Evolutionary conservation across 2,329 filamentous ascomycete species (phyloP).

Genomic region (Hymenoscyphus repandus): DNA sequence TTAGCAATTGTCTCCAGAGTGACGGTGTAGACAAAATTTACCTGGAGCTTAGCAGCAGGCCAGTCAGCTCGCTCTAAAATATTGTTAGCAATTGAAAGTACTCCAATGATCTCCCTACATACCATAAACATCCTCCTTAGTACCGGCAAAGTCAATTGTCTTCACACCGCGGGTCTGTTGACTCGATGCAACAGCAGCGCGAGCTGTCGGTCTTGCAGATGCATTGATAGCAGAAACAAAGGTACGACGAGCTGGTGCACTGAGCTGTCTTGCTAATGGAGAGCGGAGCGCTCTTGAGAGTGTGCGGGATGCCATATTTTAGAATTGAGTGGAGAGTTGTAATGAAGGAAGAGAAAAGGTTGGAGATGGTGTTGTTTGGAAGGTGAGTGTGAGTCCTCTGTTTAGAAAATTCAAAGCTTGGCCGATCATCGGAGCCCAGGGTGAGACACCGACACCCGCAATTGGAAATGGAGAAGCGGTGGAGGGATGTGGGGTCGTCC

Average conservation of each 20-base stretch:
- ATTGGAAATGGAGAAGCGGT: not conserved
- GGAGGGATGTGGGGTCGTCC: not conserved
- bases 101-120: slow-evolving; percentile 30
- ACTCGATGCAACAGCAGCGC: slow-evolving; percentile 38
- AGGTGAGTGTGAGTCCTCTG: not conserved
- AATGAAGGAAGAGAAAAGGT: slow-evolving; percentile 2
- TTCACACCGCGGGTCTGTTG: slow-evolving; percentile 78
- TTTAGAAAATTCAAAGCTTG: slow-evolving; percentile 12
- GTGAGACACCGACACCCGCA: too few relatives aligned
- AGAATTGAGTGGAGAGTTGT: slow-evolving; percentile 18
- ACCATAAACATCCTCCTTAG: slow-evolving; percentile 94
- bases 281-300: slow-evolving; percentile 63
- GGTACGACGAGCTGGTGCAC: slow-evolving; percentile 55
- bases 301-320: slow-evolving; percentile 71
- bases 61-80: slow-evolving; percentile 87
- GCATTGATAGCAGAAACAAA: slow-evolving; percentile 56
- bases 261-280: slow-evolving; percentile 59
- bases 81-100: not conserved
- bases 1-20: slow-evolving; percentile 17
- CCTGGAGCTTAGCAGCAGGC: slow-evolving; percentile 96
- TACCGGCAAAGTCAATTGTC: slow-evolving; percentile 95
- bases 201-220: slow-evolving; percentile 44
- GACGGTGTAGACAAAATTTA: slow-evolving; percentile 44
- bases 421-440: slow-evolving; percentile 12
- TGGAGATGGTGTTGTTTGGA: slow-evolving; percentile 7